Base-by-base conservation (phyloP, 345 rosid genomes). In the Eucalyptus microcorys region DNA sequence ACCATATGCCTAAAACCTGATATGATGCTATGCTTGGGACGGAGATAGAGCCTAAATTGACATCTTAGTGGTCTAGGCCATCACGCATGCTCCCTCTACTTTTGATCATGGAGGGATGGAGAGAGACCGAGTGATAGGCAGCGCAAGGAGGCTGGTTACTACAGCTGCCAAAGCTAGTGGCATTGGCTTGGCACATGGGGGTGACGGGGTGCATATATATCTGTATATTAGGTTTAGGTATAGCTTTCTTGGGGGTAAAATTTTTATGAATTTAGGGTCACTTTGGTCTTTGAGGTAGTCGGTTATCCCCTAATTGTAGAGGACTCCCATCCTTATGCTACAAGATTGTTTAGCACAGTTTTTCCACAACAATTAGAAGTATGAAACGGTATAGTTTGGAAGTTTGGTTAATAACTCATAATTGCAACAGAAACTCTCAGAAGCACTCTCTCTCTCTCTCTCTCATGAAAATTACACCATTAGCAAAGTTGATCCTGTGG, bases 261-360 rank as follows among this genome's bases (percentile, higher is more conserved):
- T 12, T 27, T 12, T 26, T 26, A 10, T 26, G n/a, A 59, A 24
- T 57, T 27, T 3, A 26, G 2, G 32, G 15, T 5, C 14, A 27
- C 2, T 59, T 59, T 0, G 8, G 32, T 13, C 7, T 11, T 11
- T 59, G 14, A 5, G 66, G n/a, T 59, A 27, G 4, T 27, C 0
- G 1, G 8, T 11, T 59, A 59, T 57, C 64, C 14, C 64, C n/a
- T 1, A 10, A 11, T 57, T 57, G 14, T 11, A 26, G 15, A 24
- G 66, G 66, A 26, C 14, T 26, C 32, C 15, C n/a, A 59, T 59
- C 32, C n/a, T 26, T 2, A 21, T 21, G 27, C 10, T 53, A 19
- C 26, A 53, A 53, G 57, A 53, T 53, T 53, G 10, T 53, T 53
- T 21, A 21, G 24, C 8, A 53, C 21, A 19, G 57, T 53, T 53